Evolutionary conservation across 352 stramenopile genomes (phyloP).

Genomic region (Pythium chondricola): DNA sequence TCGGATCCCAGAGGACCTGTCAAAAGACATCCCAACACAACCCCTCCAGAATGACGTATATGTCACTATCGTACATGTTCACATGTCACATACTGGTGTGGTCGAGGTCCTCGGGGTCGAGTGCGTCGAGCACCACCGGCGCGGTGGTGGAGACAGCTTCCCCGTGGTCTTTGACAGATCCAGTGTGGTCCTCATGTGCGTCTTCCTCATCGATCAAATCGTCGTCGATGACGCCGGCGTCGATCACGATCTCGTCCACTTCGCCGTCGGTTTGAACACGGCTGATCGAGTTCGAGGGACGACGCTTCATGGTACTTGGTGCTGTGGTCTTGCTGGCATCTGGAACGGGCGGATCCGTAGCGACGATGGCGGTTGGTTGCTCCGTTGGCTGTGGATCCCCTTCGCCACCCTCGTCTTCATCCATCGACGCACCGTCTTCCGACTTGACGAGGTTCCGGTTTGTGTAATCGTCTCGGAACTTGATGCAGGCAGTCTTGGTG

Average conservation of each 20-base stretch:
- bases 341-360: no score
- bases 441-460: conserved; percentile 22
- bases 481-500: conserved; percentile 40
- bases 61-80: neutral
- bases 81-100: no score
- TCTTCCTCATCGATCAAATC: conserved; percentile 17
- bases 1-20: conserved; percentile 12
- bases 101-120: no score
- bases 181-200: neutral
- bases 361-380: no score
- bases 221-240: conserved; percentile 16
- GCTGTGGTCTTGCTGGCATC: neutral
- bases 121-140: no score
- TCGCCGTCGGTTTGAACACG: neutral
- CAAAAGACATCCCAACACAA: neutral
- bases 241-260: conserved; percentile 16
- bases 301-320: neutral
- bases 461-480: conserved; percentile 47
- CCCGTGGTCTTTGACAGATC: neutral
- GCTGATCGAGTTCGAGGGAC: neutral
- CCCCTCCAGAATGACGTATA: neutral
- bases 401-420: conserved; percentile 24
- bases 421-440: conserved; percentile 28
- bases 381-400: no score
- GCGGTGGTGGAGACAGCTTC: no score